phyloP scores from a whole-genome alignment of 2,329 filamentous ascomycete species.

The Xylaria sp. region DNA sequence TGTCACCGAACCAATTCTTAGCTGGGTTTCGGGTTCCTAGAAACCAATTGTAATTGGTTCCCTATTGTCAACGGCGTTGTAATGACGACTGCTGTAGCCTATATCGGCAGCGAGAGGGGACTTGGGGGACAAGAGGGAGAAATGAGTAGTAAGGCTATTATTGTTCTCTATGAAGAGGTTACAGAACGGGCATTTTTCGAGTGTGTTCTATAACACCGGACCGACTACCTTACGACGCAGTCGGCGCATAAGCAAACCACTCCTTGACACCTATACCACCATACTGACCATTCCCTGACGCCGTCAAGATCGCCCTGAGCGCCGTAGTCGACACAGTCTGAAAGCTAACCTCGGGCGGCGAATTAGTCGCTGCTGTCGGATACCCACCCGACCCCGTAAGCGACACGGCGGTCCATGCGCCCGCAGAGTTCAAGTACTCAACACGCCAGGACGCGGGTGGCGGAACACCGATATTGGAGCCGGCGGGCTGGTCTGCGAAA shows the following conservation, averaged over 20 bases:
- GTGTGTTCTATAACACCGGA: too few species aligned
- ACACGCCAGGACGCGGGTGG: slow-evolving; percentile 46
- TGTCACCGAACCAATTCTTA: slow-evolving; percentile 4
- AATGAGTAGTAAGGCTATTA: not conserved
- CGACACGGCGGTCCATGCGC: slow-evolving; percentile 41
- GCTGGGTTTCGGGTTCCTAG: not conserved
- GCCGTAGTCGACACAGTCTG: slow-evolving; percentile 43
- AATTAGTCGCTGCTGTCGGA: slow-evolving; percentile 43
- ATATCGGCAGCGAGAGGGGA: not conserved
- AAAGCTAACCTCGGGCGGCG: slow-evolving; percentile 47
- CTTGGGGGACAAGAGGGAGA: not conserved
- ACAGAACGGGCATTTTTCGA: not conserved
- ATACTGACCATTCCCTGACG: slow-evolving; percentile 40
- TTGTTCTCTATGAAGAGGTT: not conserved
- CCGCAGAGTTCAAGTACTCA: slow-evolving; percentile 42
- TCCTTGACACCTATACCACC: slow-evolving; percentile 46
- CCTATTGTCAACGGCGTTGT: not conserved
- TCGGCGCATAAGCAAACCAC: slow-evolving; percentile 42
- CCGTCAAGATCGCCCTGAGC: slow-evolving; percentile 41
- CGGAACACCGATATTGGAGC: slow-evolving; percentile 47
- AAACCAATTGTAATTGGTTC: not conserved
- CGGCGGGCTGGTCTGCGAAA: slow-evolving; percentile 48
- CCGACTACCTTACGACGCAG: slow-evolving; percentile 15
- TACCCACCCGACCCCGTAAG: slow-evolving; percentile 42
- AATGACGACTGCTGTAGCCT: not conserved